Base-by-base conservation (phyloP, 2,329 filamentous ascomycete genomes). In the Neospermospora avenae region DNA sequence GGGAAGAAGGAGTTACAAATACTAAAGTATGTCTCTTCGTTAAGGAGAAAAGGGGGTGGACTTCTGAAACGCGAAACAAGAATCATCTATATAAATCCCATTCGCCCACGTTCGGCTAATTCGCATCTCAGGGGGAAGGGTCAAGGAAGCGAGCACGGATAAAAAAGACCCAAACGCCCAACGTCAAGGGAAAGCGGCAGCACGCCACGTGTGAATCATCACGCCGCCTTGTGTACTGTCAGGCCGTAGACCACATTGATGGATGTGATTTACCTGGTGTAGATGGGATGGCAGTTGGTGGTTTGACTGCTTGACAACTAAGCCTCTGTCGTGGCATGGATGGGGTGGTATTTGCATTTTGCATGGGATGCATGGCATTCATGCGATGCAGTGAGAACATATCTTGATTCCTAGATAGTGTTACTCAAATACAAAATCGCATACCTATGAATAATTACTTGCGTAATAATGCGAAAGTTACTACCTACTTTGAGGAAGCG, bases 21-120 rank as follows among this genome's bases (percentile, higher is more conserved):
- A 41, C 37, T n/a, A 11, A 52, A 52, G 48, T 37, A 16, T 16
- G 5, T 22, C 22, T 14, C 10, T 31, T 25, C 31, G 24, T 31
- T 31, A 25, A 13, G 18, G 49, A 25, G 25, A 54, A 42, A 35
- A 16, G 16, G 51, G 51, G 11, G 7, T 1, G 4, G 16, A 35
- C 41, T 34, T 54, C 41, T 54, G 51, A 42, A 35, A 3, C 35
- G 35, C 51, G 51, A 28, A 54, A 54, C 51, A 54, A 42, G 41
- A 41, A 31, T 10, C 20, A 20, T 54, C 13, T 42, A 20, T 41
- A 54, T 35, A 54, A 31, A 22, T 35, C 34, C 48, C 16, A 54
- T 54, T 42, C 35, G 51, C 51, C 51, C 35, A 54, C 35, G 16
- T n/a, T 42, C 51, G 22, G 37, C 35, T n/a, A 42, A 54, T 51